A percentile compares a stretch with the other conserved stretches of the same genome.
These are phyloP conservation scores for Acanthamoeba triangularis DNA, from an alignment of 208 protist genomes.

Conservation along the genomic window DNA sequence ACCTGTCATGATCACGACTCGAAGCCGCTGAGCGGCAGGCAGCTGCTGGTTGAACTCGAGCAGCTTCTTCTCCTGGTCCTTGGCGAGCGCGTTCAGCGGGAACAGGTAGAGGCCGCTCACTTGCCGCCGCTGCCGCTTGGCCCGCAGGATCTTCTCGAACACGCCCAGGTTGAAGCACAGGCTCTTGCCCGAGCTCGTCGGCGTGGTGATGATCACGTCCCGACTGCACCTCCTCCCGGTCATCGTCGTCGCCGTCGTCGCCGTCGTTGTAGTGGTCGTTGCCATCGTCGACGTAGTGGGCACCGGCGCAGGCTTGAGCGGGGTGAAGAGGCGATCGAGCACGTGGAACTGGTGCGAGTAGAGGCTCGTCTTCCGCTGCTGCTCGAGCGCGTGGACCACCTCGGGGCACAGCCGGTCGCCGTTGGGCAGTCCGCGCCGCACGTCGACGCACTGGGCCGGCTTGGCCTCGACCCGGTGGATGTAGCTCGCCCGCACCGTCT, in stretches of 20 bases:
- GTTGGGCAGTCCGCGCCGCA: constrained; percentile 2
- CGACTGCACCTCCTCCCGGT: neutral
- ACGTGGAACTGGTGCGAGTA: constrained; percentile 20
- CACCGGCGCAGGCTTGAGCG: neutral
- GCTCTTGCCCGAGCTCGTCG: constrained; percentile 43
- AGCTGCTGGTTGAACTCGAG: constrained; percentile 50
- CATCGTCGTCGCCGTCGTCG: neutral
- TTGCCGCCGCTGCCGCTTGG: neutral
- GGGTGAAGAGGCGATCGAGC: constrained; percentile 18
- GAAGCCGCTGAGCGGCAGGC: neutral
- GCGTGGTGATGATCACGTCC: constrained; percentile 62
- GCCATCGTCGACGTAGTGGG: neutral
- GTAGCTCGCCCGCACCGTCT: neutral
- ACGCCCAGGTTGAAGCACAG: constrained; percentile 69
- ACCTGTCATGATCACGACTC: constrained; percentile 35
- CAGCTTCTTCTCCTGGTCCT: constrained; percentile 64
- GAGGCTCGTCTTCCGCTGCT: neutral
- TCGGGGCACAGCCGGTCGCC: neutral
- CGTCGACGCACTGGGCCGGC: constrained; percentile 5
- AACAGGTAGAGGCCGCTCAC: constrained; percentile 45
- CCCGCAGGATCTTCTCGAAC: constrained; percentile 28
- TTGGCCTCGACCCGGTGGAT: neutral
- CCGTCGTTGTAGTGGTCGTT: neutral
- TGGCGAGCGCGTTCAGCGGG: constrained; percentile 57
- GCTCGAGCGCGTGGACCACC: constrained; percentile 22